A percentile compares a stretch with the other conserved stretches of the same genome.
Conservation (phyloP, 2,329 filamentous ascomycete species). For the Fusarium nelsonii region DNA sequence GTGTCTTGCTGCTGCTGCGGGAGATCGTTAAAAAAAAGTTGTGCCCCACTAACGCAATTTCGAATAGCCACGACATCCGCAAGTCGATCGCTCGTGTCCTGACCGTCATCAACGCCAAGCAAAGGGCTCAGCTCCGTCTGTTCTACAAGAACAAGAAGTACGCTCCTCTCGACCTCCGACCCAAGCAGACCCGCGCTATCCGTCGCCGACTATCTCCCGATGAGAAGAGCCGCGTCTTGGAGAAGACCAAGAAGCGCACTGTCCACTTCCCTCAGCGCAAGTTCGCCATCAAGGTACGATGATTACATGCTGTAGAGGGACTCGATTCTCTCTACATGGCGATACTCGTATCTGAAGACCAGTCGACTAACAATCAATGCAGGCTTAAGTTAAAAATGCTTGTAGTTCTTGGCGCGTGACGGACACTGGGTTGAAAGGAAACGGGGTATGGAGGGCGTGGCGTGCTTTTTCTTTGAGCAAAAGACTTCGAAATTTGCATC, state of each 20-base stretch:
- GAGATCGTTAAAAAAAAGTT: conserved; percentile 7
- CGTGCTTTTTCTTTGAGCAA: conserved; percentile 54
- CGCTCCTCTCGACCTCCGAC: conserved; percentile 95
- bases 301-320: not conserved
- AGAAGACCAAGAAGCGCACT: conserved; percentile 97
- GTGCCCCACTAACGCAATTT: conserved; percentile 40
- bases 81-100: conserved; percentile 99
- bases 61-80: conserved; percentile 91
- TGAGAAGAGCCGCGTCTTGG: conserved; percentile 85
- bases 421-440: conserved; percentile 53
- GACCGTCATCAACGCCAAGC: conserved; percentile 99
- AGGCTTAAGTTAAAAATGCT: conserved; percentile 50
- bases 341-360: not conserved
- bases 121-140: conserved; percentile 95
- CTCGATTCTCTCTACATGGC: not conserved
- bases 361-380: conserved; percentile 33
- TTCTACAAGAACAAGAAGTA: conserved; percentile 99
- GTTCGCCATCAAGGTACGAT: conserved; percentile 94
- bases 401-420: conserved; percentile 47
- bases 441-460: conserved; percentile 54
- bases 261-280: conserved; percentile 98
- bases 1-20: not conserved
- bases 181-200: conserved; percentile 98
- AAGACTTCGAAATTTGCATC: conserved; percentile 55
- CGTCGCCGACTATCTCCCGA: conserved; percentile 93